Conservation (phyloP, 345 rosid species). For the Brassica juncea region DNA sequence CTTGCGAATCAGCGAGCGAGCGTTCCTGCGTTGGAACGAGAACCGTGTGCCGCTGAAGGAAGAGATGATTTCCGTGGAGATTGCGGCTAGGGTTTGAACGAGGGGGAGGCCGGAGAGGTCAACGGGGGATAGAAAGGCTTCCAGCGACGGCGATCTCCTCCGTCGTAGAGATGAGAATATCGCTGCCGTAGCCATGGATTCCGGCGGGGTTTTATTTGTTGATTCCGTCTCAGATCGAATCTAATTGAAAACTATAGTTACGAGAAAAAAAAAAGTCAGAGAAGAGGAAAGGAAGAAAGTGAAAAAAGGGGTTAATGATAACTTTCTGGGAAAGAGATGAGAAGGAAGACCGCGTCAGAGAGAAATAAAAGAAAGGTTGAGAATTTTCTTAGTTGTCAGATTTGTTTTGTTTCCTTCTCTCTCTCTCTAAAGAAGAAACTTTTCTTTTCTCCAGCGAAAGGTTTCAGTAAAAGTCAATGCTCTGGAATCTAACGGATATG, state of each 20-base stretch:
- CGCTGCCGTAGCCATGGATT: constrained; percentile 76
- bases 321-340: constrained; percentile 37
- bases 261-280: constrained; percentile 26
- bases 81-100: constrained; percentile 59
- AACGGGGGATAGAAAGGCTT: constrained; percentile 84
- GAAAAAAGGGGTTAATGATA: constrained; percentile 8
- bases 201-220: not conserved
- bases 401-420: not conserved
- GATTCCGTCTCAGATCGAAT: constrained; percentile 13
- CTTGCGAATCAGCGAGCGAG: constrained; percentile 72
- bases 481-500: not conserved
- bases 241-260: constrained; percentile 2
- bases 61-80: constrained; percentile 62
- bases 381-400: constrained; percentile 38
- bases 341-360: constrained; percentile 32
- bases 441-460: not conserved
- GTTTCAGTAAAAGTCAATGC: not conserved
- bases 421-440: not conserved
- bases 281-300: constrained; percentile 14
- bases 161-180: constrained; percentile 80
- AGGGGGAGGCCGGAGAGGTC: constrained; percentile 72
- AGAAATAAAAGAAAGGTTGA: constrained; percentile 20
- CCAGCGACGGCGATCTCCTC: constrained; percentile 74
- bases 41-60: constrained; percentile 46
- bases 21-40: constrained; percentile 71